These are phyloP conservation scores for Kappamyces sp. DNA, from an alignment of 192 early-diverging fungal species.

Conservation along the genomic window DNA sequence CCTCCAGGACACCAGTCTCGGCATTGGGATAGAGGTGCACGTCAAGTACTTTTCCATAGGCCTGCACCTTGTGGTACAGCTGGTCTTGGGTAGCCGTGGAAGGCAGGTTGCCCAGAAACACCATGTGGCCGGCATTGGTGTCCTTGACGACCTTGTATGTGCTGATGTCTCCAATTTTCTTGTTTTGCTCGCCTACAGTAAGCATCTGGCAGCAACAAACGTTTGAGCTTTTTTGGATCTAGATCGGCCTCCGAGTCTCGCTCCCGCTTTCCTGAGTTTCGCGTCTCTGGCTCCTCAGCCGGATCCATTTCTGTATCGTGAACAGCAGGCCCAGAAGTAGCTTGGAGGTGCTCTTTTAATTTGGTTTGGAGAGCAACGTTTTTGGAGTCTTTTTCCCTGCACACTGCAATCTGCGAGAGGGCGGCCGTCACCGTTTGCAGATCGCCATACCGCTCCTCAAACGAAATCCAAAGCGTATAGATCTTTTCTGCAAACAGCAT, in stretches of 20 bases:
- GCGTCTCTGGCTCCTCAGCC: background rate
- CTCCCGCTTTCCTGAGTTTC: slow-evolving; percentile 1
- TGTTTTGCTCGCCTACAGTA: background rate
- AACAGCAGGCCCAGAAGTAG: background rate
- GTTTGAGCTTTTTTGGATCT: background rate
- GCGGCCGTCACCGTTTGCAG: background rate
- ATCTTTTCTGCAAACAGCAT: background rate
- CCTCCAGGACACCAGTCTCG: slow-evolving; percentile 33
- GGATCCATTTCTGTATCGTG: background rate
- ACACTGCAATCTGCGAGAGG: background rate
- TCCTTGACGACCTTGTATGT: slow-evolving; percentile 8
- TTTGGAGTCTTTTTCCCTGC: slow-evolving; percentile 7
- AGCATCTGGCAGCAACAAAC: no score
- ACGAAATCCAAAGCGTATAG: background rate
- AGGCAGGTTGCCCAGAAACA: slow-evolving; percentile 18
- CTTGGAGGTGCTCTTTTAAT: background rate
- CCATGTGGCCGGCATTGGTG: slow-evolving; percentile 28
- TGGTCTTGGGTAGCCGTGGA: slow-evolving; percentile 11
- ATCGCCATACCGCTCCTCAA: slow-evolving; percentile 7
- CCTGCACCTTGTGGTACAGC: slow-evolving; percentile 20
- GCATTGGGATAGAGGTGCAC: slow-evolving; percentile 33
- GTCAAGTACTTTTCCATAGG: slow-evolving; percentile 37
- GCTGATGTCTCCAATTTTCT: background rate
- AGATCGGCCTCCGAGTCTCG: background rate
- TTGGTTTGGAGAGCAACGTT: background rate